Evolutionary conservation across 495 filamentous ascomycete genomes (phyloP).

Genomic region (Parathielavia hyrcaniae): DNA sequence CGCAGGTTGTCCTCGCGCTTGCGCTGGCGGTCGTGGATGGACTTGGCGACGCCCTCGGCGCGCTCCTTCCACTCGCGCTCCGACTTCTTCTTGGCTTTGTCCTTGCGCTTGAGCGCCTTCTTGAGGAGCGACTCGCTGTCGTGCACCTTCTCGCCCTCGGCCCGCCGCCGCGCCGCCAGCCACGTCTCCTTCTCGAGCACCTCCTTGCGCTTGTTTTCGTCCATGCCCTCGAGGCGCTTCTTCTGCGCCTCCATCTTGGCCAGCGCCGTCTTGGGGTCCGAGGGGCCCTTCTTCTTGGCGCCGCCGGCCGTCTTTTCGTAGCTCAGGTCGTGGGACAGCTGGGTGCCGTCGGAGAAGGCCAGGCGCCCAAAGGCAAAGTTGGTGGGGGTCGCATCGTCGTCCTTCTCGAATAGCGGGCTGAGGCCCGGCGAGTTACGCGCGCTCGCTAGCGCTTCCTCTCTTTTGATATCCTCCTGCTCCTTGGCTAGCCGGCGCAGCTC

Average conservation of each 20-base stretch:
- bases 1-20: constrained; percentile 83
- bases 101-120: constrained; percentile 91
- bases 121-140: constrained; percentile 85
- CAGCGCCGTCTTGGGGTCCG: constrained; percentile 71
- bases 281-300: constrained; percentile 64
- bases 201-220: constrained; percentile 70
- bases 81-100: constrained; percentile 81
- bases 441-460: constrained; percentile 62
- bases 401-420: constrained; percentile 64
- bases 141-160: constrained; percentile 82
- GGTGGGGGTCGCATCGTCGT: constrained; percentile 43
- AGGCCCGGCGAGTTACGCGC: constrained; percentile 51
- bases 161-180: constrained; percentile 84
- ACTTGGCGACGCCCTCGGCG: constrained; percentile 64
- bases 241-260: constrained; percentile 65
- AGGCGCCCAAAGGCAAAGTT: constrained; percentile 83
- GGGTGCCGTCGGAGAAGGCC: constrained; percentile 76
- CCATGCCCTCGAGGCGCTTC: constrained; percentile 60
- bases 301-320: constrained; percentile 44
- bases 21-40: constrained; percentile 71
- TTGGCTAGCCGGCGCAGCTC: constrained; percentile 66
- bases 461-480: constrained; percentile 63
- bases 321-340: constrained; percentile 59
- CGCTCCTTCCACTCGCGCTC: constrained; percentile 85
- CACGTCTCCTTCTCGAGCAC: constrained; percentile 90